Evolutionary conservation across 2,329 filamentous ascomycete species (phyloP), one percentile per base, ranked within the genome.

Genomic region (Penicillium sp.): DNA sequence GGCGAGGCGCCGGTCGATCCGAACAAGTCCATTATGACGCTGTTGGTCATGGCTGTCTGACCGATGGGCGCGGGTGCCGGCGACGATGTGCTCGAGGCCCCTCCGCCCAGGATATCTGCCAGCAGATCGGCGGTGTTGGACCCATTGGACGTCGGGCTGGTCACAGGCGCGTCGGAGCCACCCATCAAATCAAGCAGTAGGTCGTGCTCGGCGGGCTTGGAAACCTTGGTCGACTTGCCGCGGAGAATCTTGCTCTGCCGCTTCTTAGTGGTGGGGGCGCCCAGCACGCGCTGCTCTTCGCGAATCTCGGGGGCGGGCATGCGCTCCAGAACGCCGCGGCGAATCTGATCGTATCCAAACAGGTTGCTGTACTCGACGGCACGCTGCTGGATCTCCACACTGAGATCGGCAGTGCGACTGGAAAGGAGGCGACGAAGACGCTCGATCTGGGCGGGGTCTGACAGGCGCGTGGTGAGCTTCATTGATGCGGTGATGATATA

Each of bases 241-340:
- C 90, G 91, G 53, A 83, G 73, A n/a, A 84, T 73, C 60, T 86
- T 83, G 51, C 86, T 79, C 68, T 81, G 81, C 71, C 88, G 87
- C 75, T 86, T 88, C 64, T 84, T 82, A 69, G 89, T 86, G 1
- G 92, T 86, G 1, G 92, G 88, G 70, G 94, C 90, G 45, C 93
- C 93, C 17, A 99, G 82, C 3, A 97, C 93, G 61, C 94, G 85
- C 56, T 95, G 94, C 75, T 96, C 92, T 74, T 99, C 95, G 66
- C 94, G 92, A 71, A 99, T 98, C 75, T 98, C 94, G 8, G 95
- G 95, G 1, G 95, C 87, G 7, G 95, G 95, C 96, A 99, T 99
- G 76, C 95, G 96, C 78, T 99, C 95, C 11, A 99, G 81, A 2
- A 99, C 95, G 59, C 95, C 95, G 60, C 86, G 86, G 56, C 94